Conservation (phyloP, 2,329 filamentous ascomycete species). For the Dactylellina parvicollis region DNA sequence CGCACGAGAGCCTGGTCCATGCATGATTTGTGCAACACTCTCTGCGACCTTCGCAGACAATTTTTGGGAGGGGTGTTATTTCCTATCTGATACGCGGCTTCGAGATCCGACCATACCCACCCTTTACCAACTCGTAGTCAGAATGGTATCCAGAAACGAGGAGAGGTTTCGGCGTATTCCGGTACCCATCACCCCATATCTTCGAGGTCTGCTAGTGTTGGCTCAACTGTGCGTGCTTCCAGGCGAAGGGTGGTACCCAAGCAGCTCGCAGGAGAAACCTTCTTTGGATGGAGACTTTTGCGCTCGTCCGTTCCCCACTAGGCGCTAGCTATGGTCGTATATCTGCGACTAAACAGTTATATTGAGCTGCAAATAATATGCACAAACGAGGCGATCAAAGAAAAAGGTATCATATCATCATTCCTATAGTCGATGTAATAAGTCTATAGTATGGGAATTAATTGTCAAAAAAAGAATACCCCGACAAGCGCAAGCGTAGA, state of each 20-base stretch:
- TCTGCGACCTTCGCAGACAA: neutral
- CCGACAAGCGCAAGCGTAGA: conserved; percentile 11
- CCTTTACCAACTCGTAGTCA: too few species aligned
- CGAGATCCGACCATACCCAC: too few species aligned
- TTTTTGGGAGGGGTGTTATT: neutral
- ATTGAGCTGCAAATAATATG: conserved; percentile 24
- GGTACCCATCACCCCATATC: neutral
- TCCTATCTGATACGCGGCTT: neutral
- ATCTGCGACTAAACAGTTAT: conserved; percentile 4
- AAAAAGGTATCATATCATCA: conserved; percentile 19
- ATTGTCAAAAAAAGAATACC: conserved; percentile 31
- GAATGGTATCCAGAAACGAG: neutral
- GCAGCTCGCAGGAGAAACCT: conserved; percentile 18
- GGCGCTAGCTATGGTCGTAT: neutral
- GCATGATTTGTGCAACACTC: conserved; percentile 44
- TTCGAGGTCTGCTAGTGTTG: neutral
- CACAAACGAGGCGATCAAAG: conserved; percentile 49
- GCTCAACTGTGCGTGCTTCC: conserved; percentile 13
- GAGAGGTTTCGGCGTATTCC: conserved; percentile 24
- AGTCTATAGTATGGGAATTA: conserved; percentile 1
- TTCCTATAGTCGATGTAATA: conserved; percentile 23
- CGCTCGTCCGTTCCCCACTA: conserved; percentile 11
- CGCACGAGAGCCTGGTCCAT: conserved; percentile 26
- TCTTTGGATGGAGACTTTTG: conserved; percentile 22
- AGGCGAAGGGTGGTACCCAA: conserved; percentile 3